Evolutionary conservation across 2,329 filamentous ascomycete species (phyloP).

Genomic region (Cryphonectria japonica): DNA sequence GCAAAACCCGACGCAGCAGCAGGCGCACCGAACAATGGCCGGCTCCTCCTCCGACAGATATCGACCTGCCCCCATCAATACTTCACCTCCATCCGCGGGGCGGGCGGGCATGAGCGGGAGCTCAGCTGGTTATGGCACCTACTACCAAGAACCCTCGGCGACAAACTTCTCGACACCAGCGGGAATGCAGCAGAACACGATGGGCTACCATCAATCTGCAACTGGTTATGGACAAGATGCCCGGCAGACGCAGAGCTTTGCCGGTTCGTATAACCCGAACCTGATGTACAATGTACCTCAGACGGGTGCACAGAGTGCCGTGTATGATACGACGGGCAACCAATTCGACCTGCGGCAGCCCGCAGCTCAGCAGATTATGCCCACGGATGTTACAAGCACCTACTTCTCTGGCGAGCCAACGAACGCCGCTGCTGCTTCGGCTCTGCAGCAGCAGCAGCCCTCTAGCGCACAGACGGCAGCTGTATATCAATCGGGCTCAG

Average conservation of each 20-base stretch:
- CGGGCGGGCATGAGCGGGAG: slow-evolving; percentile 56
- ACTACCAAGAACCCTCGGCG: slow-evolving; percentile 59
- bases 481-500: slow-evolving; percentile 69
- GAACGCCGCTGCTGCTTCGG: slow-evolving; percentile 61
- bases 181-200: slow-evolving; percentile 58
- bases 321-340: slow-evolving; percentile 73
- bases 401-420: slow-evolving; percentile 75
- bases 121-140: slow-evolving; percentile 60
- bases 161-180: slow-evolving; percentile 53
- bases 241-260: slow-evolving; percentile 58
- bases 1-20: slow-evolving; percentile 53
- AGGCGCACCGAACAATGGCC: slow-evolving; percentile 48
- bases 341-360: slow-evolving; percentile 77
- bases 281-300: slow-evolving; percentile 82
- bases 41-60: slow-evolving; percentile 54
- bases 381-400: slow-evolving; percentile 65
- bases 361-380: slow-evolving; percentile 76
- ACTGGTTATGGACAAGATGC: slow-evolving; percentile 66
- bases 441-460: slow-evolving; percentile 53
- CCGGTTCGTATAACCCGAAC: slow-evolving; percentile 62
- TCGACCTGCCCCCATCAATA: slow-evolving; percentile 53
- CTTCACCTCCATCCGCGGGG: slow-evolving; percentile 49
- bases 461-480: slow-evolving; percentile 55
- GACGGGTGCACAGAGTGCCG: slow-evolving; percentile 61
- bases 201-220: slow-evolving; percentile 61